Evolutionary conservation across 73 alveolate species (phyloP), one percentile per base, ranked within the genome.

Genomic region (Paramecium pentaurelia): DNA sequence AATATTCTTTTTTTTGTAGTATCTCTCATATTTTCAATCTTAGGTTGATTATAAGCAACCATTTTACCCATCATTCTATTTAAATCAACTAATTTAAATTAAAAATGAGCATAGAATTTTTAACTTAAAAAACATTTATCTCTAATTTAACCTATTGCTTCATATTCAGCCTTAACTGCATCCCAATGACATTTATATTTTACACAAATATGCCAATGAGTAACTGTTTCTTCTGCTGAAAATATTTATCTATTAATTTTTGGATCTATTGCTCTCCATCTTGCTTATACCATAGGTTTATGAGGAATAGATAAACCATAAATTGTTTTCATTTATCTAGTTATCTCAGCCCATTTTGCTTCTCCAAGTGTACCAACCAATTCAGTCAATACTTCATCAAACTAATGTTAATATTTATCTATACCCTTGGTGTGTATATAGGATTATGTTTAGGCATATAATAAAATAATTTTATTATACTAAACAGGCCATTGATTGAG

Each of bases 191-290:
- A 80, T 47, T 80, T 44, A 49, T 80, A 64, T 45, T 49, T 25
- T 4, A 40, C 36, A 49, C 91, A 80, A 9, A 80, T 27, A 45
- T 80, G 91, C 91, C 91, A 80, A 80, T 80, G 71, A 40, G 49
- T 80, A 27, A 28, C 71, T 1, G 32, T 28, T 25, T 80, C 91
- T 25, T 80, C 91, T 4, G 71, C 91, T 44, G 71, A 38, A 28
- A 80, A 80, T 25, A 36, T 22, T 34, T 80, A 28, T 80, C 91
- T 80, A 42, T 80, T 80, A 25, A 80, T 80, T 25, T 40, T 44
- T 27, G 91, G 91, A 49, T 80, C 73, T n/a, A 80, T 80, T 2
- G 91, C 91, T 80, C 91, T 80, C 91, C 91, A 80, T 80, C 91
- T 80, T 3, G 91, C 91, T 80, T 80, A 49, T 2, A 80, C 91